A percentile compares a stretch with the other conserved stretches of the same genome.
phyloP scores from a whole-genome alignment of 1,284 basidiomycete species.

The Dichomitus squalens region DNA sequence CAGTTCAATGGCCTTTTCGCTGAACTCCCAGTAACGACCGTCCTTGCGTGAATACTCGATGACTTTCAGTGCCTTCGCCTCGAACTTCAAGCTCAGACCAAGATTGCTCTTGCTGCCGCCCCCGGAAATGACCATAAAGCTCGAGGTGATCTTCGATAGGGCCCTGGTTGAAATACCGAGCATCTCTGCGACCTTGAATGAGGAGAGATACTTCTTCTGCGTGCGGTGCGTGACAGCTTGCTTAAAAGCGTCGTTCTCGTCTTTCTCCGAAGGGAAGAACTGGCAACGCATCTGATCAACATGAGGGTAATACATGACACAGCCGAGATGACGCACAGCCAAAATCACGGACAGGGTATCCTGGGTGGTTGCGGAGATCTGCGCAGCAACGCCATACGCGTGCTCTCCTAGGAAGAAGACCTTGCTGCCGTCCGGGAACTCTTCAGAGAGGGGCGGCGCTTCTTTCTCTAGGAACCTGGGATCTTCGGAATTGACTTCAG shows the following conservation, averaged over 20 bases:
- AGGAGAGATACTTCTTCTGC: slow-evolving; percentile 70
- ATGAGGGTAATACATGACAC: neutral
- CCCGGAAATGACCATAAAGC: slow-evolving; percentile 80
- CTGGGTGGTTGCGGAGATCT: slow-evolving; percentile 75
- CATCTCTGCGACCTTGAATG: slow-evolving; percentile 73
- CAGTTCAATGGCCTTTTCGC: slow-evolving; percentile 82
- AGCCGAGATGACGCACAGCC: slow-evolving; percentile 56
- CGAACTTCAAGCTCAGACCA: slow-evolving; percentile 95
- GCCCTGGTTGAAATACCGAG: slow-evolving; percentile 76
- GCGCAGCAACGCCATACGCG: slow-evolving; percentile 93
- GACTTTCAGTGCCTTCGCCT: slow-evolving; percentile 95
- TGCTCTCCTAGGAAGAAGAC: slow-evolving; percentile 96
- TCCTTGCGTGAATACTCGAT: slow-evolving; percentile 91
- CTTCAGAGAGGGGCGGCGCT: slow-evolving; percentile 81
- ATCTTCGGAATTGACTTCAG: slow-evolving; percentile 83
- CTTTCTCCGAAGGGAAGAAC: slow-evolving; percentile 85
- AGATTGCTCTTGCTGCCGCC: slow-evolving; percentile 88
- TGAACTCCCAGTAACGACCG: slow-evolving; percentile 91
- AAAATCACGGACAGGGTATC: slow-evolving; percentile 76
- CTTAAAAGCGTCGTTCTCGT: slow-evolving; percentile 82
- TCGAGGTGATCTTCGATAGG: slow-evolving; percentile 90
- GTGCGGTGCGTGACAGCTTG: slow-evolving; percentile 58
- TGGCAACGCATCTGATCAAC: slow-evolving; percentile 34
- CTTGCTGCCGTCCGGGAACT: slow-evolving; percentile 89
- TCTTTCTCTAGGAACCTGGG: slow-evolving; percentile 84